Conservation (phyloP, 192 early-diverging fungal species). For the Linnemannia zychae region DNA sequence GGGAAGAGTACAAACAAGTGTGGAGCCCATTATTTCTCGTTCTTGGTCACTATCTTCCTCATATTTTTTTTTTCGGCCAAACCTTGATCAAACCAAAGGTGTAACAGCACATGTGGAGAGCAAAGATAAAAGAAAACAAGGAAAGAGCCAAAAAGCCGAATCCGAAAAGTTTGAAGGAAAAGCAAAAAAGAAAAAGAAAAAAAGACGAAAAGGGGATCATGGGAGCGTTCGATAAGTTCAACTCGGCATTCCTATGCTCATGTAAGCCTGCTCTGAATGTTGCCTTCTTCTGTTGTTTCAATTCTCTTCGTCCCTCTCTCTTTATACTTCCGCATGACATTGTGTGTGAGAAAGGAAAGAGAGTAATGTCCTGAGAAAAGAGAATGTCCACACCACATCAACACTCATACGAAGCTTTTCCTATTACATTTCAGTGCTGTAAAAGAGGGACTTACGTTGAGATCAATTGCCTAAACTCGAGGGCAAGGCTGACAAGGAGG, state of each 20-base stretch:
- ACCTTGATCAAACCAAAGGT: conserved; percentile 9
- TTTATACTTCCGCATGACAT: neutral
- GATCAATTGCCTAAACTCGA: conserved; percentile 50
- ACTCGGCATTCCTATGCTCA: neutral
- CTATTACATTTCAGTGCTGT: neutral
- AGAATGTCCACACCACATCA: neutral
- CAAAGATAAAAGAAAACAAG: neutral
- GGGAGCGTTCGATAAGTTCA: neutral
- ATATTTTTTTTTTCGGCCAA: neutral
- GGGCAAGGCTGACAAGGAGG: conserved; percentile 48
- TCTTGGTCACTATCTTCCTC: neutral
- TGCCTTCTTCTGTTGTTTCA: neutral
- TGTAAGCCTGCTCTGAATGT: neutral
- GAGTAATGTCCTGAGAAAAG: neutral
- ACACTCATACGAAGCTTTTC: neutral
- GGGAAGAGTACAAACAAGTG: neutral
- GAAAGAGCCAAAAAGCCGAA: neutral
- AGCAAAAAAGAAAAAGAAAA: neutral
- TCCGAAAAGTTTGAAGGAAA: neutral
- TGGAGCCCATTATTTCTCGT: neutral
- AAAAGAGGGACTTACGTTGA: conserved; percentile 40
- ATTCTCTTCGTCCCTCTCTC: neutral
- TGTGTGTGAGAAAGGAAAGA: neutral
- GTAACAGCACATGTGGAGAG: neutral
- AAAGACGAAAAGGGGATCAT: neutral